phyloP scores from a whole-genome alignment of 2,329 filamentous ascomycete genomes.

The Grosmannia huntii region DNA sequence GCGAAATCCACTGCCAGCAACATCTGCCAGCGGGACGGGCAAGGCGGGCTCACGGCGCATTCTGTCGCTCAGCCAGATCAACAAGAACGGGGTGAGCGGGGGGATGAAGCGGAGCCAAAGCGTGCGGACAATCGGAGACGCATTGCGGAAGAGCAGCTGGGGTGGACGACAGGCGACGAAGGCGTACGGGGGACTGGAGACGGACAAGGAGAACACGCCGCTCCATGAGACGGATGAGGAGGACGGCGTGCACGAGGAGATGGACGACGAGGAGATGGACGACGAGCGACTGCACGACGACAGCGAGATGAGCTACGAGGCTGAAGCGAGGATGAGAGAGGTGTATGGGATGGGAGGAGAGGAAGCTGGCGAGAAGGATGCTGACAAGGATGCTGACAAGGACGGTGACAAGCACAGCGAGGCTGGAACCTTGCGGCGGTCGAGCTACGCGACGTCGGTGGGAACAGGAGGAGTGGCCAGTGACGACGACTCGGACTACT shows the following conservation, averaged over 20 bases:
- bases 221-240: conserved; percentile 54
- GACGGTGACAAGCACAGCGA: conserved; percentile 30
- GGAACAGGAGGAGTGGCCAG: conserved; percentile 21
- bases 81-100: conserved; percentile 52
- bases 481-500: conserved; percentile 17
- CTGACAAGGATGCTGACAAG: conserved; percentile 24
- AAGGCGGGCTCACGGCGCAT: conserved; percentile 59
- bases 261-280: conserved; percentile 22
- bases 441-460: conserved; percentile 30
- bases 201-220: conserved; percentile 26
- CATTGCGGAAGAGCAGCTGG: conserved; percentile 59
- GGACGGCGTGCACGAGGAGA: conserved; percentile 21
- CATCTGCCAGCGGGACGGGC: conserved; percentile 20
- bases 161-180: conserved; percentile 34
- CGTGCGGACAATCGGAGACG: conserved; percentile 45
- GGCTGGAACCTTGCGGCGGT: conserved; percentile 33
- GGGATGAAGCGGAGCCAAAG: conserved; percentile 68
- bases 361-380: conserved; percentile 17
- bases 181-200: conserved; percentile 38
- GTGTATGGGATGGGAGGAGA: background rate
- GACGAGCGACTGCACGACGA: conserved; percentile 15
- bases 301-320: conserved; percentile 2
- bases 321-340: background rate
- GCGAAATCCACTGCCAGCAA: conserved; percentile 32
- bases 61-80: conserved; percentile 82